Percentiles rank a stretch among this genome's conserved stretches.
phyloP scores from a whole-genome alignment of 371 early-diverging fungal species.

The Saksenaea oblongispora region DNA sequence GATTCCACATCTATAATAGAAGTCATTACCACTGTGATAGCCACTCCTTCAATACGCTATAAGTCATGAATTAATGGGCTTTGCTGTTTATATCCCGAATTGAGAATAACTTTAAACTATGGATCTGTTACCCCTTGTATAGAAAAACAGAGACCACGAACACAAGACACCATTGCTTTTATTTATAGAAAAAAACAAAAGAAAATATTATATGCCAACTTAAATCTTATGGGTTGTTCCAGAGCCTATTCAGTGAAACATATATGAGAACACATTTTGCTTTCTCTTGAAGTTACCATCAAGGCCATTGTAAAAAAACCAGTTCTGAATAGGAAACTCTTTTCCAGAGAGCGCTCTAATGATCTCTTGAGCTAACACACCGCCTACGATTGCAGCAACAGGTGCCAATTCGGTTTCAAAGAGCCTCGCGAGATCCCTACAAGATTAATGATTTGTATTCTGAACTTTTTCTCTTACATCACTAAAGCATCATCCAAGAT shows the following conservation, averaged over 20 bases:
- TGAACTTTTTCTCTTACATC: constrained; percentile 33
- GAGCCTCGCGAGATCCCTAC: constrained; percentile 42
- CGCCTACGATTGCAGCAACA: constrained; percentile 85
- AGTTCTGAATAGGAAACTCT: constrained; percentile 81
- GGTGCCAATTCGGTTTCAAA: constrained; percentile 69
- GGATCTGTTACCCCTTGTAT: too few relatives aligned
- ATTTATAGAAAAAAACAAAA: neutral
- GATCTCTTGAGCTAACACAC: constrained; percentile 87
- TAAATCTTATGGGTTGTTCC: constrained; percentile 11
- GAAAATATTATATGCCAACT: neutral
- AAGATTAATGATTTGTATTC: neutral
- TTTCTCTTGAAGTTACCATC: constrained; percentile 45
- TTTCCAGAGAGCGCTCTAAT: constrained; percentile 80
- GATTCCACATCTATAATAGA: too few relatives aligned
- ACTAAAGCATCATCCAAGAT: constrained; percentile 51
- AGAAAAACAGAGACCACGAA: too few relatives aligned
- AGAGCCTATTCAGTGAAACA: constrained; percentile 10
- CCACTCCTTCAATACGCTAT: too few relatives aligned
- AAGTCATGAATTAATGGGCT: too few relatives aligned
- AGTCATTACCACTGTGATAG: too few relatives aligned
- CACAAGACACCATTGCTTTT: neutral
- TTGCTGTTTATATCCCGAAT: too few relatives aligned
- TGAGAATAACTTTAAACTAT: too few relatives aligned
- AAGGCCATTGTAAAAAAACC: constrained; percentile 72
- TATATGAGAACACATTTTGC: neutral